Base-by-base conservation (phyloP, 208 protist genomes). In the Trypanosoma lewisi region DNA sequence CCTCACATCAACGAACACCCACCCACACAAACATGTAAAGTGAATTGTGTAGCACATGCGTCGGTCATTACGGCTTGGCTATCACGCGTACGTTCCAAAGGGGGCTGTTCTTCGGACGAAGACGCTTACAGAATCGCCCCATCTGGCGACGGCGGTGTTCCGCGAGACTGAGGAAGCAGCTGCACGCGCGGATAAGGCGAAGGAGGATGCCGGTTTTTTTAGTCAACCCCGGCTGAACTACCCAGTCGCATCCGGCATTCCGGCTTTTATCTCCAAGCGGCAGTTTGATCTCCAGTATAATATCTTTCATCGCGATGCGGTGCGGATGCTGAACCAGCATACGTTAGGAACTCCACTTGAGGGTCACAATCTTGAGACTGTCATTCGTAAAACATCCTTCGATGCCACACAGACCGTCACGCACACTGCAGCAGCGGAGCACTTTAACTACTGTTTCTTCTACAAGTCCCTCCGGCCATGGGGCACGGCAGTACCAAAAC, bases 401-500 rank as follows among this genome's bases (percentile, higher is more conserved):
- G 88, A 95, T 56, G 88, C 88, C 16, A 74, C 85, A 8, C 78
- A 78, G 12, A 83, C 83, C 0, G 82, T 87, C 8, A 62, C 82
- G 12, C 85, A 92, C 63, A 70, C 79, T 0, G 80, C 88, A 12
- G 88, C 85, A 17, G 70, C 83, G 25, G 85, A 95, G 73, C 88
- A 95, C 66, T 95, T 95, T 52, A 95, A 95, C 72, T 92, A 95
- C 75, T 95, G 88, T 70, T 95, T 95, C 60, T 95, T 84, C 74
- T 95, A 95, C 65, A 79, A 80, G 23, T 92, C 88, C 0, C 73
- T 95, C 28, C 75, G 88, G 3, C 88, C 88, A 42, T 95, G 88
- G 85, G 88, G 88, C 1, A 90, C 85, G 25, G 49, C 67, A 4
- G 58, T 92, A 25, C 83, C 85, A n/a, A 6, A 77, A 52, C 51